Percentiles rank a stretch among this genome's conserved stretches.
phyloP scores from a whole-genome alignment of 2,329 filamentous ascomycete genomes.

The Aspergillus costaricaensis region DNA sequence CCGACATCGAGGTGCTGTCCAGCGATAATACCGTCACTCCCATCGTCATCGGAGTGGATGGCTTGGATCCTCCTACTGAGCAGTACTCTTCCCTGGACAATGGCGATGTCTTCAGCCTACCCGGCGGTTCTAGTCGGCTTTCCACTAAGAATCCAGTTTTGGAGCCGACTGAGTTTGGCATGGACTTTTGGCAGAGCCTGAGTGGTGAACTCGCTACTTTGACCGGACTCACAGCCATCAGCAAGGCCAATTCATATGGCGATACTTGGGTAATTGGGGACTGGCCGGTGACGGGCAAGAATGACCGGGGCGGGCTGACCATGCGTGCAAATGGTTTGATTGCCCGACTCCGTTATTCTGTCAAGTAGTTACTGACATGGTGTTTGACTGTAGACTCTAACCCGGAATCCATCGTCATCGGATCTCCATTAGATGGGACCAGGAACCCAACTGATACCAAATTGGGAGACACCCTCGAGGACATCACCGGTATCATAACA shows the following conservation, averaged over 20 bases:
- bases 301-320: slow-evolving; percentile 65
- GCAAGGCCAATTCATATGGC: slow-evolving; percentile 64
- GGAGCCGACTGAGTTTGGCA: slow-evolving; percentile 62
- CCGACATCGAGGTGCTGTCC: slow-evolving; percentile 56
- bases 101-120: slow-evolving; percentile 66
- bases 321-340: slow-evolving; percentile 56
- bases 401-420: slow-evolving; percentile 68
- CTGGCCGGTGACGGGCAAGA: slow-evolving; percentile 65
- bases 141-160: slow-evolving; percentile 63
- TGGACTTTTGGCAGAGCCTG: slow-evolving; percentile 75
- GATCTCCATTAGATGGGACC: slow-evolving; percentile 65
- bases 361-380: background rate
- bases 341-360: too few species aligned
- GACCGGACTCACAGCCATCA: slow-evolving; percentile 57
- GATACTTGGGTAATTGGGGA: slow-evolving; percentile 70
- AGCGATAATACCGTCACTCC: slow-evolving; percentile 58
- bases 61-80: slow-evolving; percentile 59
- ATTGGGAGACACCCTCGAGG: slow-evolving; percentile 64
- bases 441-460: slow-evolving; percentile 61
- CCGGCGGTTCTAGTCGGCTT: slow-evolving; percentile 62
- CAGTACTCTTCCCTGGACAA: slow-evolving; percentile 64
- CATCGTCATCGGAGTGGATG: slow-evolving; percentile 62
- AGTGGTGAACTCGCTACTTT: slow-evolving; percentile 68
- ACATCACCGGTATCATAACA: slow-evolving; percentile 69
- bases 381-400: slow-evolving; percentile 58